These are phyloP conservation scores for Discostella pseudostelligera DNA, from an alignment of 108 stramenopile genomes.

Conservation along the genomic window DNA sequence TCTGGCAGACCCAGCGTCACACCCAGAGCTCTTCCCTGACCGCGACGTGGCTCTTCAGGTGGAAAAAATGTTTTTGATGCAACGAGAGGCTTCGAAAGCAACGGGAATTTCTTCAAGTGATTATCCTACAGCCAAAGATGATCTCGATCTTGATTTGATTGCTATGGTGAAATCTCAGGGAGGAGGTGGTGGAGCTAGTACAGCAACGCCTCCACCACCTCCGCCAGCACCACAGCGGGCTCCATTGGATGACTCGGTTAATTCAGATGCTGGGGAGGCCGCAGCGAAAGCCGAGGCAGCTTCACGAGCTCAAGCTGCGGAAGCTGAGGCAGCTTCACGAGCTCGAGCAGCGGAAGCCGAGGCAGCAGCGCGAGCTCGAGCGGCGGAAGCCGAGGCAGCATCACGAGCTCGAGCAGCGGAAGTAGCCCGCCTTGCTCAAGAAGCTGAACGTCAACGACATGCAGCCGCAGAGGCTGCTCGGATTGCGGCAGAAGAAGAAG, in stretches of 20 bases:
- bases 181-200: constrained; percentile 40
- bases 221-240: constrained; percentile 31
- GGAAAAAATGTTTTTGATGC: constrained; percentile 85
- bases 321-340: constrained; percentile 40
- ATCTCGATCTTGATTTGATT: constrained; percentile 88
- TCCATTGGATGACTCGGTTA: constrained; percentile 28
- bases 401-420: constrained; percentile 39
- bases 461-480: constrained; percentile 36
- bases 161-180: constrained; percentile 74
- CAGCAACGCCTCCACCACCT: constrained; percentile 25
- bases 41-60: constrained; percentile 90
- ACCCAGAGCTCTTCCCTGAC: constrained; percentile 92
- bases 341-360: constrained; percentile 41
- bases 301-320: constrained; percentile 15
- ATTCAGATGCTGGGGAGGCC: constrained; percentile 29
- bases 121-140: constrained; percentile 87
- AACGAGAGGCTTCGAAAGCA: constrained; percentile 65
- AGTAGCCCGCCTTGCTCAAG: constrained; percentile 36
- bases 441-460: constrained; percentile 25
- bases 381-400: constrained; percentile 40
- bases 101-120: constrained; percentile 73
- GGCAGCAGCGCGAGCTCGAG: constrained; percentile 4
- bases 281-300: constrained; percentile 3
- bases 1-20: constrained; percentile 78
- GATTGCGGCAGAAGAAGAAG: constrained; percentile 49